Base-by-base conservation (phyloP, 2,329 filamentous ascomycete genomes). In the Cordyceps cateniannulata region DNA sequence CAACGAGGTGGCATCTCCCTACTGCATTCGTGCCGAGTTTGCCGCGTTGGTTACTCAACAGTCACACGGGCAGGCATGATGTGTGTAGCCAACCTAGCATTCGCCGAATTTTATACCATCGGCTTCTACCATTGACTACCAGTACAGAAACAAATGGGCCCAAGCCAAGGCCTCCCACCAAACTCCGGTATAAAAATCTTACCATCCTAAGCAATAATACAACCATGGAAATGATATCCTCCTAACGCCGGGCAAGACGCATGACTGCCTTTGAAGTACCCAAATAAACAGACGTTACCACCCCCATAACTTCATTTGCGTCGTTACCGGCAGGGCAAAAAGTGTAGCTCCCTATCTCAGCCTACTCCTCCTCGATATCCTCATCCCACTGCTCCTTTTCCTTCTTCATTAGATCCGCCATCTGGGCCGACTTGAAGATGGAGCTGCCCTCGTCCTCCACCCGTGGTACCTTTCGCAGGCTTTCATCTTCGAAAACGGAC, bases 401-500 rank as follows among this genome's bases (percentile, higher is more conserved):
- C 61, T 80, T 82, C 76, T 88, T 88, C 68, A 93, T 81, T 59
- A 90, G 80, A 63, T 86, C 82, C 18, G 82, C 81, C 90, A 97
- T 93, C 62, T 83, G 79, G 5, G 81, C 81, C 3, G 85, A 77
- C 65, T 87, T 87, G 74, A 96, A 97, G 61, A 97, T 88, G 38
- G 80, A 82, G 69, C 82, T 87, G 56, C 76, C 78, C 1, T 85
- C 84, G 62, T 95, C 88, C 1, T 80, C 77, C 24, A 72, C 75
- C 1, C 86, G 78, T 18, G 92, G 91, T 47, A 97, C 87, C 60
- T 82, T 84, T 63, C 84, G 84, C 40, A 91, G 82, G 67, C 85
- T 88, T 67, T 93, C 91, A 67, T 90, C 90, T 63, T 93, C 88
- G 68, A 99, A 96, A 0, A 98, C 91, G 0, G 91, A 89, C 0